These are phyloP conservation scores for Thuidium tamariscinum DNA, from an alignment of 225 moss, liverwort and hornwort species.

Conservation along the genomic window DNA sequence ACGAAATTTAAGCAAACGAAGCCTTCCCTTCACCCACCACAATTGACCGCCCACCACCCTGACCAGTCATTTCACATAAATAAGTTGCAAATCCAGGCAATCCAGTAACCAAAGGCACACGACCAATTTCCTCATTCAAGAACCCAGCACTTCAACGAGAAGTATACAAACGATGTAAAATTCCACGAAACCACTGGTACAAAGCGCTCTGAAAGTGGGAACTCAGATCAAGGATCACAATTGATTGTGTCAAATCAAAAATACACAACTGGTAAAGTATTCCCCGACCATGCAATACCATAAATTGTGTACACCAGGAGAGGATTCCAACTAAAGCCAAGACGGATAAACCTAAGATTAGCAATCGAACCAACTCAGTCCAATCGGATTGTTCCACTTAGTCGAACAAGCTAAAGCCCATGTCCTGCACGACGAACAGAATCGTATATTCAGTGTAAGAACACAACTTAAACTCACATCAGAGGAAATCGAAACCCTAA, in stretches of 20 bases:
- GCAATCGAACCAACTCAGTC: background rate
- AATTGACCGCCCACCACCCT: background rate
- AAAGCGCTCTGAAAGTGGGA: background rate
- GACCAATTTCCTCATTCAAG: background rate
- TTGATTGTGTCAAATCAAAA: background rate
- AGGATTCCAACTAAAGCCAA: background rate
- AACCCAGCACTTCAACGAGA: background rate
- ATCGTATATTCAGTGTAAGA: background rate
- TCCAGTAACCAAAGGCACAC: too few relatives aligned
- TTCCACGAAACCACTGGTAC: background rate
- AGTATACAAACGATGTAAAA: too few relatives aligned
- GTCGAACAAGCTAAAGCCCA: slow-evolving; percentile 62
- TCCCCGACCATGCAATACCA: background rate
- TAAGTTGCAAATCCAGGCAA: background rate
- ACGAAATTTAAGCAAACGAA: background rate
- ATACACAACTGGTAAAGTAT: background rate
- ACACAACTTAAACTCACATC: background rate
- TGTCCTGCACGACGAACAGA: slow-evolving; percentile 24
- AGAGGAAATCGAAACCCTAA: background rate
- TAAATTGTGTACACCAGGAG: background rate
- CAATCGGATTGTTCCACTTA: slow-evolving; percentile 1
- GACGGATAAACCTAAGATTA: background rate
- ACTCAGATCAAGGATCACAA: background rate
- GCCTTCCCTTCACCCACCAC: background rate
- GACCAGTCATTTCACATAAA: background rate